phyloP scores from a whole-genome alignment of 495 filamentous ascomycete genomes.

The Monascus purpureus region DNA sequence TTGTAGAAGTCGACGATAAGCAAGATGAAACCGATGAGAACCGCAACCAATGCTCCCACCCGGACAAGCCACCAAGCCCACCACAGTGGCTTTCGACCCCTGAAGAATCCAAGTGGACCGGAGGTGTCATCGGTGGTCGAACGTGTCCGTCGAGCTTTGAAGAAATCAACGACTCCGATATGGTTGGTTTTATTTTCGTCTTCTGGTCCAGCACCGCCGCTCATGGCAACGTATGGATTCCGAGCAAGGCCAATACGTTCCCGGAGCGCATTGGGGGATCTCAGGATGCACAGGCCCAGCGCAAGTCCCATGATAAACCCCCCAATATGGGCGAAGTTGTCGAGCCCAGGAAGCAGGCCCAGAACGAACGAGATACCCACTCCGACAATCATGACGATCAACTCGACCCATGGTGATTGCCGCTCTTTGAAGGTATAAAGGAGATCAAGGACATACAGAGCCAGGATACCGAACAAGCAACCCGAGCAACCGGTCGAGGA shows the following conservation, averaged over 20 bases:
- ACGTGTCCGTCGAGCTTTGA: slow-evolving; percentile 32
- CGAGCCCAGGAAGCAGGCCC: slow-evolving; percentile 79
- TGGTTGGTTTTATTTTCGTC: slow-evolving; percentile 15
- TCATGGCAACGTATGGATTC: slow-evolving; percentile 54
- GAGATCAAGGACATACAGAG: slow-evolving; percentile 74
- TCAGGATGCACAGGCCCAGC: slow-evolving; percentile 72
- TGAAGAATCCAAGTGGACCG: slow-evolving; percentile 66
- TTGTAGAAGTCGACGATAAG: slow-evolving; percentile 84
- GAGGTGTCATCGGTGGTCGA: slow-evolving; percentile 4
- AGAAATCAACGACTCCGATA: slow-evolving; percentile 13
- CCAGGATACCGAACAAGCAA: slow-evolving; percentile 79
- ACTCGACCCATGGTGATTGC: slow-evolving; percentile 57
- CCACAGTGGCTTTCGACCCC: slow-evolving; percentile 81
- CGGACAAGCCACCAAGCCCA: slow-evolving; percentile 95
- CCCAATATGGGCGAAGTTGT: slow-evolving; percentile 96
- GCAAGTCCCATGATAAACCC: slow-evolving; percentile 88
- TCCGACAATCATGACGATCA: slow-evolving; percentile 72
- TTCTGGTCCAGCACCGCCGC: slow-evolving; percentile 18
- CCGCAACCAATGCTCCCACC: slow-evolving; percentile 60
- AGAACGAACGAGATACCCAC: slow-evolving; percentile 82
- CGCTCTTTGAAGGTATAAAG: slow-evolving; percentile 82
- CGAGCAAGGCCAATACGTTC: slow-evolving; percentile 53
- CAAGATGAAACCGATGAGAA: slow-evolving; percentile 69
- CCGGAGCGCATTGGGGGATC: slow-evolving; percentile 69
- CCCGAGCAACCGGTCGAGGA: slow-evolving; percentile 83